phyloP scores from a whole-genome alignment of 2,329 filamentous ascomycete species.

The Calcarisporium arbuscula region DNA sequence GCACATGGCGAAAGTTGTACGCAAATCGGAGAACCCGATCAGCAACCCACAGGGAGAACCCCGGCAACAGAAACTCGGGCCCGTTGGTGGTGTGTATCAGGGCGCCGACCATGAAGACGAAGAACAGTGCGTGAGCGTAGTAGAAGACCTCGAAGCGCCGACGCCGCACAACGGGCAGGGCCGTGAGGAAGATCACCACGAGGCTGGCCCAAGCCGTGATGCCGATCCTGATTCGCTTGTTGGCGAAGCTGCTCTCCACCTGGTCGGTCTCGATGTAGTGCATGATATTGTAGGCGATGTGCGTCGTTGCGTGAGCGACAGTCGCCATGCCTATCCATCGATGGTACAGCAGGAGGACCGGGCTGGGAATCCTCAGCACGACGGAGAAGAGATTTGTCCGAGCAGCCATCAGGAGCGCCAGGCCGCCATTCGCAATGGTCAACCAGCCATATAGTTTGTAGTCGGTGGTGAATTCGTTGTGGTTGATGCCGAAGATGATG shows the following conservation, averaged over 20 bases:
- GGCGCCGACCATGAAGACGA: conserved; percentile 16
- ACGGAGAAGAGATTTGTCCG: conserved; percentile 16
- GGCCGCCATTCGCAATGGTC: conserved; percentile 18
- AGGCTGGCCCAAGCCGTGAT: conserved; percentile 15
- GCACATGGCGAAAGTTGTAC: conserved; percentile 11
- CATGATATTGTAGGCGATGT: conserved; percentile 14
- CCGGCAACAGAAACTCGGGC: conserved; percentile 16
- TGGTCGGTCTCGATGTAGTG: conserved; percentile 16
- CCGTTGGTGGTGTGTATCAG: conserved; percentile 16
- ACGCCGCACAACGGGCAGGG: conserved; percentile 13
- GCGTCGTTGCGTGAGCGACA: conserved; percentile 15
- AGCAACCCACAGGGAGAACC: conserved; percentile 15
- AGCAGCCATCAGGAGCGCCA: conserved; percentile 15
- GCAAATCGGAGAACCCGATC: conserved; percentile 15
- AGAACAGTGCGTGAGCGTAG: conserved; percentile 17
- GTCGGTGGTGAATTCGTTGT: conserved; percentile 16
- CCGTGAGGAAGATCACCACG: conserved; percentile 14
- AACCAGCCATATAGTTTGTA: conserved; percentile 22
- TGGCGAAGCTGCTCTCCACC: conserved; percentile 9
- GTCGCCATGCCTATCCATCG: conserved; percentile 16
- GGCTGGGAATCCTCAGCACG: conserved; percentile 13
- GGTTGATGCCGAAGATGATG: conserved; percentile 15
- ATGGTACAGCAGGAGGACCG: conserved; percentile 15
- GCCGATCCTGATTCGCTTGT: conserved; percentile 13
- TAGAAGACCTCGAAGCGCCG: conserved; percentile 16